Evolutionary conservation across 306 rosid genomes (phyloP).

Genomic region (Lathyrus aphaca): DNA sequence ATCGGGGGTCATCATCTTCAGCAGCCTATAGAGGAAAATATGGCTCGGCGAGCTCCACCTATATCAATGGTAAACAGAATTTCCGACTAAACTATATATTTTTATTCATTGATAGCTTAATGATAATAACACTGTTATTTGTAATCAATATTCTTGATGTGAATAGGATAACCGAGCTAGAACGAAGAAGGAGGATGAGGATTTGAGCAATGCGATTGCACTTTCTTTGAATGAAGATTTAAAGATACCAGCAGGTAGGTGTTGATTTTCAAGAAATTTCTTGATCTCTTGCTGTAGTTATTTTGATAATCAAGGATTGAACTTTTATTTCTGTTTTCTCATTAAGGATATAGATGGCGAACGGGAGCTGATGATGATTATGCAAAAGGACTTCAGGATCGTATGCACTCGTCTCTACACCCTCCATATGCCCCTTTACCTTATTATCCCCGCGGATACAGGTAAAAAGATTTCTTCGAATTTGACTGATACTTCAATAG

Average conservation of each 20-base stretch:
- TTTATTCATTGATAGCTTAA: conserved; percentile 9
- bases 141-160: conserved; percentile 32
- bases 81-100: background rate
- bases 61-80: conserved; percentile 60
- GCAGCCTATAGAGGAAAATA: conserved; percentile 72
- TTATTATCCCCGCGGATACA: conserved; percentile 44
- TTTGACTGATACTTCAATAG: conserved; percentile 1
- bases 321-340: conserved; percentile 24
- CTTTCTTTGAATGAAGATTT: conserved; percentile 69
- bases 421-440: conserved; percentile 60
- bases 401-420: conserved; percentile 48
- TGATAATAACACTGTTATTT: background rate
- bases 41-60: conserved; percentile 63
- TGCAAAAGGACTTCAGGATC: conserved; percentile 57
- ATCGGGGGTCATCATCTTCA: conserved; percentile 48
- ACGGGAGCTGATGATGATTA: conserved; percentile 55
- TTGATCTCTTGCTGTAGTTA: background rate
- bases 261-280: background rate
- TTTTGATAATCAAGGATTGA: background rate
- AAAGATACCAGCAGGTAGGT: conserved; percentile 63
- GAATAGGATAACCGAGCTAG: conserved; percentile 66
- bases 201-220: conserved; percentile 64
- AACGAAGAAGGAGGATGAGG: conserved; percentile 69
- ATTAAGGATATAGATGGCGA: conserved; percentile 61
- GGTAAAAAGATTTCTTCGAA: conserved; percentile 45